These are phyloP conservation scores for Nakazawaea laoshanensis DNA, from an alignment of 805 yeast species.

Conservation along the genomic window DNA sequence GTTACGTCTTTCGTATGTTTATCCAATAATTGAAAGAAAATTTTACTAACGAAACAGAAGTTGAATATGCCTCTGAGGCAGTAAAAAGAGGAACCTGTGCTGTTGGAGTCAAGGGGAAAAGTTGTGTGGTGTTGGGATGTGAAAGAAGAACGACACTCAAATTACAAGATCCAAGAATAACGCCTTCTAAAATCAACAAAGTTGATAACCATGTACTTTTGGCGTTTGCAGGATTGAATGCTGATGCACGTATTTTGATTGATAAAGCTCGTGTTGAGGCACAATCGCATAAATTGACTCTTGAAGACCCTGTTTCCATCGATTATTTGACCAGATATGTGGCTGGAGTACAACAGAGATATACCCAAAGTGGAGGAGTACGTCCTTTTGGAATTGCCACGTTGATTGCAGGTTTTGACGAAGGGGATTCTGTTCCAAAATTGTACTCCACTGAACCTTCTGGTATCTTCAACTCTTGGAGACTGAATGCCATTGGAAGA, in stretches of 20 bases:
- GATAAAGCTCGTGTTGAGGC: constrained; percentile 97
- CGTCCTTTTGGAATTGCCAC: constrained; percentile 97
- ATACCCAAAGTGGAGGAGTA: constrained; percentile 97
- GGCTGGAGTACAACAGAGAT: constrained; percentile 96
- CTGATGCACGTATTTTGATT: constrained; percentile 93
- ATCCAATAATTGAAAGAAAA: neutral
- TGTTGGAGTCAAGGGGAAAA: constrained; percentile 89
- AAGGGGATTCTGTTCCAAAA: constrained; percentile 70
- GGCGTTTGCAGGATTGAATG: constrained; percentile 95
- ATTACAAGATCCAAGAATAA: constrained; percentile 91
- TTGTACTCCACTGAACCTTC: constrained; percentile 95
- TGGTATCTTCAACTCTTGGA: constrained; percentile 96
- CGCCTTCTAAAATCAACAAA: constrained; percentile 89
- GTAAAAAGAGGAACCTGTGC: constrained; percentile 98
- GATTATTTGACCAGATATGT: constrained; percentile 90
- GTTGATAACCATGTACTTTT: constrained; percentile 85
- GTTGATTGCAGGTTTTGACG: constrained; percentile 91
- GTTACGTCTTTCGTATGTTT: constrained; percentile 85
- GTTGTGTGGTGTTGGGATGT: constrained; percentile 88
- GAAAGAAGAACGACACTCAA: constrained; percentile 94
- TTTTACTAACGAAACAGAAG: constrained; percentile 39
- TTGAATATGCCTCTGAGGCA: constrained; percentile 95
- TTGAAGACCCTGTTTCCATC: constrained; percentile 87
- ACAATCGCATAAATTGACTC: constrained; percentile 86
- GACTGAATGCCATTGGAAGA: constrained; percentile 95